Conservation (phyloP, 1,139 yeast species). For the Meyerozyma athensensis region DNA sequence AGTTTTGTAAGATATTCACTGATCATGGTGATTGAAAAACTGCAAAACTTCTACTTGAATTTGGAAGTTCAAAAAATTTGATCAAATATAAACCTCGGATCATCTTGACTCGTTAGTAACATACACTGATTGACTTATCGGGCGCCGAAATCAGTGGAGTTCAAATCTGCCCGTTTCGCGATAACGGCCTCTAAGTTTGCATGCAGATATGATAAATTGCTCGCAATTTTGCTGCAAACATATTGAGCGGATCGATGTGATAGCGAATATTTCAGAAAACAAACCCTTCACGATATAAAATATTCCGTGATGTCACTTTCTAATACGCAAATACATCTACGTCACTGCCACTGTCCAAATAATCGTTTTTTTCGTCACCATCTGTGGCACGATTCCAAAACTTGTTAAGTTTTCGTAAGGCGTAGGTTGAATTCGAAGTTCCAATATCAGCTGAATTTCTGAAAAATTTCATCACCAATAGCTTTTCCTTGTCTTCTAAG, state of each 20-base stretch:
- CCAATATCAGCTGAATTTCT: slow-evolving; percentile 11
- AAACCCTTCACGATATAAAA: no score
- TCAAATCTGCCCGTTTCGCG: not conserved
- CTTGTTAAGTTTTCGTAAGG: slow-evolving; percentile 10
- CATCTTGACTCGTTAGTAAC: not conserved
- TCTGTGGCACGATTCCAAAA: not conserved
- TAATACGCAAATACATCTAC: not conserved
- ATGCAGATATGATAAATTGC: not conserved
- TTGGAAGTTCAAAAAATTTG: not conserved
- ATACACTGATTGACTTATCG: not conserved
- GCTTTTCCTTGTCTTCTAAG: slow-evolving; percentile 11
- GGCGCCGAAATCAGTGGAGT: not conserved
- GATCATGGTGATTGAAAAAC: not conserved
- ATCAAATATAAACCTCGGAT: not conserved
- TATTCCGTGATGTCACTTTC: no score
- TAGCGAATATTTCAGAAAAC: not conserved
- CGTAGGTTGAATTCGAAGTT: slow-evolving; percentile 11
- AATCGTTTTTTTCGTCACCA: not conserved
- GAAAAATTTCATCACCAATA: slow-evolving; percentile 12
- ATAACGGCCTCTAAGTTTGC: not conserved
- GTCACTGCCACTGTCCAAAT: not conserved
- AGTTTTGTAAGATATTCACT: not conserved
- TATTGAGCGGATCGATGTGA: not conserved
- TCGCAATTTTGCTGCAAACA: slow-evolving; percentile 1
- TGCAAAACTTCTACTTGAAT: not conserved